phyloP scores from a whole-genome alignment of 2,329 filamentous ascomycete genomes.

The Pseudogymnoascus pannorum region DNA sequence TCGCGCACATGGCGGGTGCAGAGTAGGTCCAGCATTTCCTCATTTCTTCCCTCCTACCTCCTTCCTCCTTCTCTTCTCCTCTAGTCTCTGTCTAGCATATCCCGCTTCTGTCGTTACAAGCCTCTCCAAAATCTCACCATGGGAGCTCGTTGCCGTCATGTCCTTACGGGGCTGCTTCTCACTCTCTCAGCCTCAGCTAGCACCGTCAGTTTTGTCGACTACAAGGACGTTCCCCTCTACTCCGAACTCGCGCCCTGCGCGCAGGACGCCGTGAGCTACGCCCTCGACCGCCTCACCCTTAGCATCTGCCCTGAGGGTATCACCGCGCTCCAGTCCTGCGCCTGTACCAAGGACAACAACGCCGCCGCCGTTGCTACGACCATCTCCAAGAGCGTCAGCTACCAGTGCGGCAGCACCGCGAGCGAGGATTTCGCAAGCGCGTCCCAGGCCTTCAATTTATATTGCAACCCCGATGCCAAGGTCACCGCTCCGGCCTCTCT shows the following conservation, averaged over 20 bases:
- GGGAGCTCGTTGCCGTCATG: background rate
- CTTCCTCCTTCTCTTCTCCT: background rate
- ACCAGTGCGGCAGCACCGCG: slow-evolving; percentile 39
- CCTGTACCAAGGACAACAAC: slow-evolving; percentile 36
- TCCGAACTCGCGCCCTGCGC: slow-evolving; percentile 42
- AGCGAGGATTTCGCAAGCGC: slow-evolving; percentile 43
- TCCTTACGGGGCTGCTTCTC: background rate
- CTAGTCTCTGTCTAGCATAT: background rate
- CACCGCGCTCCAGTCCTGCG: slow-evolving; percentile 42
- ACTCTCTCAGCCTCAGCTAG: background rate
- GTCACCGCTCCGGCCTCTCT: slow-evolving; percentile 12
- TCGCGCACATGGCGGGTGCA: background rate
- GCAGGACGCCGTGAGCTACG: slow-evolving; percentile 37
- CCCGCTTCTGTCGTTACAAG: slow-evolving; percentile 2
- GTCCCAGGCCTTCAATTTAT: slow-evolving; percentile 37
- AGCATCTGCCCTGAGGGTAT: slow-evolving; percentile 38
- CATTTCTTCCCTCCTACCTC: background rate
- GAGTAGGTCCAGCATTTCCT: slow-evolving; percentile 1
- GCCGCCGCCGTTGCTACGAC: slow-evolving; percentile 1
- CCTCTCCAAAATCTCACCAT: background rate
- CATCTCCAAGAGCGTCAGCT: slow-evolving; percentile 36
- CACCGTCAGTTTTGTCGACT: background rate
- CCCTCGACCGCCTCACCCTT: slow-evolving; percentile 37
- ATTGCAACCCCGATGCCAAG: slow-evolving; percentile 39
- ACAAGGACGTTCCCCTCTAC: slow-evolving; percentile 15